Base-by-base conservation (phyloP, 306 rosid species). In the Vigna nakashimae region DNA sequence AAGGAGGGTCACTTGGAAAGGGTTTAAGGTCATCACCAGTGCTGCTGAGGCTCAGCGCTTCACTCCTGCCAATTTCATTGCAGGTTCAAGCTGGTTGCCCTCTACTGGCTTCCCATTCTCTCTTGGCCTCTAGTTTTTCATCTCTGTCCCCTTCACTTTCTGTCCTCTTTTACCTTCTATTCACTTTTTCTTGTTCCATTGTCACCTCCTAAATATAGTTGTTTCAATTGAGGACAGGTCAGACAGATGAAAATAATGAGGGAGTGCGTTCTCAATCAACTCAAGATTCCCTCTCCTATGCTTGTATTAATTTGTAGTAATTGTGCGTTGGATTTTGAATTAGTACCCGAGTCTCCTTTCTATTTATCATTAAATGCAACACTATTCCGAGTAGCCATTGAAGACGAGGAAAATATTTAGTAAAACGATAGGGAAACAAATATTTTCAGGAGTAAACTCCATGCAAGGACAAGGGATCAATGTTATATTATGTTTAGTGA, bases 41-140 rank as follows among this genome's bases (percentile, higher is more conserved):
- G 82, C 89, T 46, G 13, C 86, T 1, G 97, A 90, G 74, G 97
- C 96, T 13, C 65, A 70, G 66, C 5, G 51, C 30, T 92, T 42
- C 24, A 86, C 92, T 7, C 82, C 93, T 0, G 88, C 65, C 0
- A 87, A 0, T 2, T 92, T 92, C 79, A 78, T 90, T 77, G 82
- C 73, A 4, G 96, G 88, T 9, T 84, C 88, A 6, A 76, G 59
- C 16, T 92, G 97, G 97, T 77, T 92, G 79, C 18, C 60, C 4
- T 81, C 87, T 16, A 87, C 96, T 16, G 87, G 87, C 0, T 88
- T 90, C 36, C 97, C 97, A 1, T 87, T 74, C 75, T 72, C 90
- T 9, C 89, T 86, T 50, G 90, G 90, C 9, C 36, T 92, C 24
- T 63, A 34, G 16, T 9, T 42, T 8, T 42, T 9, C 45, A 40